Evolutionary conservation across 139 green algal genomes (phyloP).

Genomic region (Chlorella vulgaris): DNA sequence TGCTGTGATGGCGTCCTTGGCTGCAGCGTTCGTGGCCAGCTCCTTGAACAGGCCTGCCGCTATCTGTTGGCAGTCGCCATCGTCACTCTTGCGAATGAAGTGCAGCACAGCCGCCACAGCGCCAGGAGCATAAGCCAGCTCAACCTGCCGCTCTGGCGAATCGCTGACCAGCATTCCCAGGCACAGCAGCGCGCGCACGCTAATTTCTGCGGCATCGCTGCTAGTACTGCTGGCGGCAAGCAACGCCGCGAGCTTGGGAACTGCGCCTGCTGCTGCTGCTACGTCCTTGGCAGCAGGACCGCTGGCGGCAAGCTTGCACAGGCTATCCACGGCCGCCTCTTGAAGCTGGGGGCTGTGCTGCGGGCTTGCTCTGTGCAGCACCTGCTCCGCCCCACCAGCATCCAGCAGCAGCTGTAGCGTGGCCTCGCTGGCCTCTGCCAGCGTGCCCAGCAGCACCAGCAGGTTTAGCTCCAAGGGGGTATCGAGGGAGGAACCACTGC

Average conservation of each 20-base stretch:
- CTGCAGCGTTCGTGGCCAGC: constrained; percentile 11
- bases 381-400: constrained; percentile 13
- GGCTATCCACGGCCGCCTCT: constrained; percentile 33
- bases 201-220: neutral
- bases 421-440: constrained; percentile 9
- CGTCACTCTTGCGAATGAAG: constrained; percentile 37
- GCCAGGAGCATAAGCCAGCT: constrained; percentile 23
- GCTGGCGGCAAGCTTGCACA: constrained; percentile 32
- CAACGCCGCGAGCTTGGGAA: constrained; percentile 17
- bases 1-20: constrained; percentile 7
- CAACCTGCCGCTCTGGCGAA: neutral
- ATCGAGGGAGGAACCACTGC: neutral
- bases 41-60: constrained; percentile 30
- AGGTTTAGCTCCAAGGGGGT: constrained; percentile 30
- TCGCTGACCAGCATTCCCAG: constrained; percentile 41
- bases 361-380: neutral
- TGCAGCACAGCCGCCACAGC: constrained; percentile 12
- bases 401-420: constrained; percentile 21
- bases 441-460: constrained; percentile 28
- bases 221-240: neutral
- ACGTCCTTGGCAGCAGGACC: neutral
- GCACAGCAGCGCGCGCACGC: constrained; percentile 35
- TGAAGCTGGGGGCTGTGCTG: constrained; percentile 3
- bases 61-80: constrained; percentile 39
- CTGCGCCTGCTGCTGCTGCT: constrained; percentile 7